A percentile compares a stretch with the other conserved stretches of the same genome.
phyloP scores from a whole-genome alignment of 768 basidiomycete genomes.

The Amyloporia xantha region DNA sequence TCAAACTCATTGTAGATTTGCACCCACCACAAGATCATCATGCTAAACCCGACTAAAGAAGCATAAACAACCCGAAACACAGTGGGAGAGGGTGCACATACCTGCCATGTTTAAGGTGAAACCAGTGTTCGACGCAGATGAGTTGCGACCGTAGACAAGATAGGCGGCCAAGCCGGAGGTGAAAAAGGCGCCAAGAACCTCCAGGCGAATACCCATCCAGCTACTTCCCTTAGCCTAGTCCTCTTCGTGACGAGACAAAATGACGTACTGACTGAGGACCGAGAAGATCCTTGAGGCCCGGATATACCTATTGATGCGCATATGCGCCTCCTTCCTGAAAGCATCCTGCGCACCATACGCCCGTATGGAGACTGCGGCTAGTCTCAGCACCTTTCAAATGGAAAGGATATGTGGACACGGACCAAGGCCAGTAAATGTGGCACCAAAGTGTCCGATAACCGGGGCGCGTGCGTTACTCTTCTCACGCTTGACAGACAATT shows the following conservation, averaged over 20 bases:
- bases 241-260: neutral
- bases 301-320: conserved; percentile 40
- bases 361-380: conserved; percentile 35
- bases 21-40: conserved; percentile 48
- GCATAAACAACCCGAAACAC: conserved; percentile 12
- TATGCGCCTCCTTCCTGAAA: conserved; percentile 33
- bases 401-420: conserved; percentile 1
- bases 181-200: conserved; percentile 46
- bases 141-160: conserved; percentile 39
- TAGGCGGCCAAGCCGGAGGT: conserved; percentile 44
- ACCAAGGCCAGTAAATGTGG: conserved; percentile 47
- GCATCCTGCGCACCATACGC: conserved; percentile 46
- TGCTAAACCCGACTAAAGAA: conserved; percentile 45
- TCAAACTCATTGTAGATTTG: conserved; percentile 39
- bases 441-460: conserved; percentile 46
- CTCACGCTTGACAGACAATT: conserved; percentile 52
- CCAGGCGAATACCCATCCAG: conserved; percentile 48
- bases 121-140: conserved; percentile 35
- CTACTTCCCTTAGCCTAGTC: conserved; percentile 12
- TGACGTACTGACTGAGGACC: conserved; percentile 30
- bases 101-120: conserved; percentile 38
- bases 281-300: conserved; percentile 35
- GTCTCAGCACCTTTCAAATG: neutral
- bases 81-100: conserved; percentile 3
- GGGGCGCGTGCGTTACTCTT: conserved; percentile 48